A percentile compares a stretch with the other conserved stretches of the same genome.
These are phyloP conservation scores for Osmozyma mogii DNA, from an alignment of 805 yeast genomes.

Conservation along the genomic window DNA sequence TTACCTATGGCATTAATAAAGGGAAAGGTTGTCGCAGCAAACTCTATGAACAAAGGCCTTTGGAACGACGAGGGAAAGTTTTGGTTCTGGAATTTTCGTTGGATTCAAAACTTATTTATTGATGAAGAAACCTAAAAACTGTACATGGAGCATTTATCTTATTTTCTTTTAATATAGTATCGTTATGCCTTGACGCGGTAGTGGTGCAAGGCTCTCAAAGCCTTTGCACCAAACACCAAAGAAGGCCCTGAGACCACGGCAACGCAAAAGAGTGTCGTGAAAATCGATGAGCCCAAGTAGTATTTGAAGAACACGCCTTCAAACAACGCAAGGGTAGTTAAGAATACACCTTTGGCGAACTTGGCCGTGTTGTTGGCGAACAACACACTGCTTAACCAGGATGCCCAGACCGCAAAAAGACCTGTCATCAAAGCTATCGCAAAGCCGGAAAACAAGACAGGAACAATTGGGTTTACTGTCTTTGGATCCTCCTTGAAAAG, in stretches of 20 bases:
- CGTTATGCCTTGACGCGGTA: conserved; percentile 20
- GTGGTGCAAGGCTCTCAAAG: conserved; percentile 41
- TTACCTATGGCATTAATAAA: conserved; percentile 81
- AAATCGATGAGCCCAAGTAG: conserved; percentile 52
- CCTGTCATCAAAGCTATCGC: conserved; percentile 35
- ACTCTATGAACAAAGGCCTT: conserved; percentile 40
- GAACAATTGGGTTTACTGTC: conserved; percentile 44
- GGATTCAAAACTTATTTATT: conserved; percentile 44
- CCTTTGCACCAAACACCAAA: conserved; percentile 57
- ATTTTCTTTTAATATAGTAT: neutral
- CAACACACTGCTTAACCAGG: no score
- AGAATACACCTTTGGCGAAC: conserved; percentile 31
- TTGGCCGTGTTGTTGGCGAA: conserved; percentile 26
- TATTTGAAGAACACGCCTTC: conserved; percentile 52
- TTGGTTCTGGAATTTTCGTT: conserved; percentile 46
- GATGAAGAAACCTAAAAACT: conserved; percentile 19
- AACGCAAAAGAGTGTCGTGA: conserved; percentile 44
- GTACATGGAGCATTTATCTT: neutral
- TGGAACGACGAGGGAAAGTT: conserved; percentile 24
- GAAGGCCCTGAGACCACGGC: conserved; percentile 46
- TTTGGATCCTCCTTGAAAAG: conserved; percentile 47
- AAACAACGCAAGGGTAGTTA: conserved; percentile 39
- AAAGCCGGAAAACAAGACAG: conserved; percentile 41
- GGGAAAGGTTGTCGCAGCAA: conserved; percentile 78
- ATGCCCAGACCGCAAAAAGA: conserved; percentile 39